Base-by-base conservation (phyloP, 106 monocot species). In the Dendrobium nobile region DNA sequence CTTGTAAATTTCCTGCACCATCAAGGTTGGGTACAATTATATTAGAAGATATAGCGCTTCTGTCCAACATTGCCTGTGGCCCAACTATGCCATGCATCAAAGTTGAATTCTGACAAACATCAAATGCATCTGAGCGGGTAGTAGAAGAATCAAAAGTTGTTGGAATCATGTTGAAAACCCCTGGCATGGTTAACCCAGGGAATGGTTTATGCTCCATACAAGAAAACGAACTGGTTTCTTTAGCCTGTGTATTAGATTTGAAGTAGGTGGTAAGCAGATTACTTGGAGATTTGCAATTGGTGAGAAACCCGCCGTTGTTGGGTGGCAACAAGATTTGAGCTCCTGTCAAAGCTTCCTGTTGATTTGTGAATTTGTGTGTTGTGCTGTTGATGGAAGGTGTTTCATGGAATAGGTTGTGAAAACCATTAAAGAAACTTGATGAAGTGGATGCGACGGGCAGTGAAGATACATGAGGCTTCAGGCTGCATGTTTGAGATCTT, bases 141-240 rank as follows among this genome's bases (percentile, higher is more conserved):
- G 45, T 16, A 84, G 31, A 26, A 79, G 41, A 73, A 58, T 26
- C 7, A 42, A 70, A 61, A 70, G 44, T 82, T 11, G 41, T 74
- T 5, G 40, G 65, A 41, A 20, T 33, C 22, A 19, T 28, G 54
- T 67, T 67, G 20, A 79, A 58, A 51, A 54, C 76, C 0, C 77
- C 81, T n/a, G 55, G 58, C 9, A 74, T n/a, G 67, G 51, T 15
- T 51, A 51, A 16, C 51, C 51, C 15, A 51, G 13, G 51, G 51
- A 27, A 80, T 48, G 85, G 15, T 54, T 56, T 70, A 37, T 77
- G 81, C 55, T 82, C 85, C 81, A 82, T 45, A 24, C 20, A 33
- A 75, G 67, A 67, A 0, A 44, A 42, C 59, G 47, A 27, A 26
- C 48, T 54, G 19, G 13, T 33, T 54, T 80, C 75, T 54, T 79